Evolutionary conservation across 2,329 filamentous ascomycete genomes (phyloP).

Genomic region (Fusarium agapanthi): DNA sequence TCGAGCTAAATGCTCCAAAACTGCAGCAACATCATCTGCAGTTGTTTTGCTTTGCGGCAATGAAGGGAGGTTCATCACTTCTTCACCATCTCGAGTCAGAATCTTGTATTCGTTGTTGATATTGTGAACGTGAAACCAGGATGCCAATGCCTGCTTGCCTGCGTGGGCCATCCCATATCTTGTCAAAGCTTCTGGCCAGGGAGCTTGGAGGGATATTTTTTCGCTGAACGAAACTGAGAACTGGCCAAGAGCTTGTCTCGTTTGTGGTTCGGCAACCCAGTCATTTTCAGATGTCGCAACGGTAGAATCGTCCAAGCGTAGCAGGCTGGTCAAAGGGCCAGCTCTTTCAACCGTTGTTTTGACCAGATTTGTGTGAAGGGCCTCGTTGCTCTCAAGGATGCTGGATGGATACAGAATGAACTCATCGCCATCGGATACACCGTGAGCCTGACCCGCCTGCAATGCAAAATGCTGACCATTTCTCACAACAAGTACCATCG

Average conservation of each 20-base stretch:
- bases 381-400: background rate
- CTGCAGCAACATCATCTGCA: background rate
- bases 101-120: background rate
- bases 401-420: conserved; percentile 3
- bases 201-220: background rate
- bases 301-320: background rate
- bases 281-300: background rate
- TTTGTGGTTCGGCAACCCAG: background rate
- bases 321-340: background rate
- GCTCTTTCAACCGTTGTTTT: background rate
- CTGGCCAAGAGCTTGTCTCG: background rate
- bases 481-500: background rate
- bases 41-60: background rate
- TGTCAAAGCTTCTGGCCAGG: background rate
- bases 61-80: background rate
- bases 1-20: background rate
- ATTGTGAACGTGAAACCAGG: background rate
- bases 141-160: accelerated
- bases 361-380: background rate
- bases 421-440: background rate
- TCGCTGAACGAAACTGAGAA: background rate
- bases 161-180: background rate
- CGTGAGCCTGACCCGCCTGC: conserved; percentile 13
- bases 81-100: background rate
- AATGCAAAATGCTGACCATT: background rate